Base-by-base conservation (phyloP, 139 green algal genomes). In the Picochlorum sp. region DNA sequence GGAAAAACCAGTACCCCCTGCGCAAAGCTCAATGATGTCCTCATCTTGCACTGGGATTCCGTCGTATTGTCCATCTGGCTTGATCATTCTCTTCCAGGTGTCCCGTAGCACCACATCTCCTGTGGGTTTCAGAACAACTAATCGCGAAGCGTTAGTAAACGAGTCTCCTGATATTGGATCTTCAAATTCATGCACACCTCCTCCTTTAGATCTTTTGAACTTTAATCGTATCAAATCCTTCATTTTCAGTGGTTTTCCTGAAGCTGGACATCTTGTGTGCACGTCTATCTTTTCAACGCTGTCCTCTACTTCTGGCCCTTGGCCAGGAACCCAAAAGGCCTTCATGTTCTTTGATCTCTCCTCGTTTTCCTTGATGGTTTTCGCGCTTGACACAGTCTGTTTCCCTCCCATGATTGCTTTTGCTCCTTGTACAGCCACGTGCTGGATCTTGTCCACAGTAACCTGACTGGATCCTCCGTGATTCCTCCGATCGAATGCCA, bases 401-500 rank as follows among this genome's bases (percentile, higher is more conserved):
- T 78, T 86, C 11, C 78, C 75, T 1, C 63, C 50, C 56, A 81
- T 63, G 61, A 78, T 49, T 20, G 69, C 71, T 50, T 79, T 77
- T 50, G 77, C 77, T 47, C 82, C 78, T 57, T 71, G 64, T 49
- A 57, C 37, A 41, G 86, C 79, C 4, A 73, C 74, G 2, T 64
- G 50, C 24, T 49, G 51, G n/a, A 83, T 34, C 11, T 31, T 57
- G 21, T 44, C 47, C 0, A 76, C 75, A 8, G 60, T 45, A n/a
- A 21, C 23, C 14, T 88, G 72, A 44, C 66, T 83, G 20, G 86
- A 83, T 30, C 89, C 88, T 81, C 84, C 79, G 72, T 93, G 83
- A 67, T 94, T 94, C 34, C 83, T 71, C 7, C 85, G 68, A 74
- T 96, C 89, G 76, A 96, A 96, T 4, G 87, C 81, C 23, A 92